phyloP scores from a whole-genome alignment of 2,329 filamentous ascomycete genomes.

The Pyrenophora tritici-repentis region DNA sequence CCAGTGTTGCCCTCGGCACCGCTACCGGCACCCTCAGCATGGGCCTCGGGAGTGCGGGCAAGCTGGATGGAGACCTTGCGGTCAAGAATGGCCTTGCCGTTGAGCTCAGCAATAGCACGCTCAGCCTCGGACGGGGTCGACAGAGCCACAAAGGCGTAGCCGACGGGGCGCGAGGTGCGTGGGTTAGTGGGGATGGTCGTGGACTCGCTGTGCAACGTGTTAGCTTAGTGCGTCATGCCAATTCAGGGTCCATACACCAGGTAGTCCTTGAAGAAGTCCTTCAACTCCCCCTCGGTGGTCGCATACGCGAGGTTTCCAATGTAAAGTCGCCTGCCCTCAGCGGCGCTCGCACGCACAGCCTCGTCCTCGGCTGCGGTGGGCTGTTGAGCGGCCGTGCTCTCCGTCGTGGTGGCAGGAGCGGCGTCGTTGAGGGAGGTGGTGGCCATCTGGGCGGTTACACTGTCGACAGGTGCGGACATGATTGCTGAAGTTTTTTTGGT shows the following conservation, averaged over 20 bases:
- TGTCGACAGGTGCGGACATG: constrained; percentile 86
- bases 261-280: constrained; percentile 99
- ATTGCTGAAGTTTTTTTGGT: constrained; percentile 59
- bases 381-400: constrained; percentile 61
- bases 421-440: constrained; percentile 65
- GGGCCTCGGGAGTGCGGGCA: constrained; percentile 92
- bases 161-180: constrained; percentile 96
- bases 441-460: constrained; percentile 74
- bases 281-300: constrained; percentile 99
- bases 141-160: constrained; percentile 98
- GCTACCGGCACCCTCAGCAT: constrained; percentile 73
- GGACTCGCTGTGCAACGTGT: constrained; percentile 73
- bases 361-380: constrained; percentile 79
- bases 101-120: constrained; percentile 92
- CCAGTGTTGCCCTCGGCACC: constrained; percentile 75
- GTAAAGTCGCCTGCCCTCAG: constrained; percentile 98
- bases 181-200: constrained; percentile 99
- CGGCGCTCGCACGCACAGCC: constrained; percentile 93
- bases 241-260: constrained; percentile 72
- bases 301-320: constrained; percentile 99
- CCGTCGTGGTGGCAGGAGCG: constrained; percentile 46
- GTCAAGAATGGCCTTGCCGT: constrained; percentile 93
- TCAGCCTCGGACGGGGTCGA: constrained; percentile 93
- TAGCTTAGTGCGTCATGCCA: constrained; percentile 27
- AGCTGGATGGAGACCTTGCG: constrained; percentile 99